These are phyloP conservation scores for Hortaea sp. DNA, from an alignment of 2,329 filamentous ascomycete species.

Conservation along the genomic window DNA sequence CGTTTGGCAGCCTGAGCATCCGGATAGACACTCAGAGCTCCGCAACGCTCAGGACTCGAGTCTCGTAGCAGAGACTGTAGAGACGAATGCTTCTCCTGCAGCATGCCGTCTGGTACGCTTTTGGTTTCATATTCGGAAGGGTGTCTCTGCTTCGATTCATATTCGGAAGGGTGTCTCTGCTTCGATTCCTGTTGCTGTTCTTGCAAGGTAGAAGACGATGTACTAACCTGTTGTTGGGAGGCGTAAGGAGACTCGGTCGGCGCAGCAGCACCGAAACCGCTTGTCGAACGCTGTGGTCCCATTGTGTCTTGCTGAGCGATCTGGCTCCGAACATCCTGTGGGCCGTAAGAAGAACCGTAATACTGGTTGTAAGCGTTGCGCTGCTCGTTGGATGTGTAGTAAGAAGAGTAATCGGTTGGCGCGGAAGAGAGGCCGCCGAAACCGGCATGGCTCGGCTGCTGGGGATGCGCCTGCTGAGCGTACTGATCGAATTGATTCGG, in stretches of 20 bases:
- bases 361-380: constrained; percentile 64
- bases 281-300: constrained; percentile 65
- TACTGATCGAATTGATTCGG: constrained; percentile 38
- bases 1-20: not conserved
- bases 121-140: too few relatives aligned
- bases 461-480: constrained; percentile 45
- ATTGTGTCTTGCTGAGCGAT: constrained; percentile 59
- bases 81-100: not conserved
- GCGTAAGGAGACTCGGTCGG: constrained; percentile 51
- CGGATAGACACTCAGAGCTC: not conserved
- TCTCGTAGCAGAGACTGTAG: not conserved
- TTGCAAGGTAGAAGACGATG: constrained; percentile 1
- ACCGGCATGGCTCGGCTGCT: constrained; percentile 47
- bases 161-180: not conserved
- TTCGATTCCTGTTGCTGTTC: not conserved
- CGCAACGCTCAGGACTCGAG: not conserved
- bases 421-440: constrained; percentile 62
- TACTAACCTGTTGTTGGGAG: constrained; percentile 43
- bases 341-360: constrained; percentile 47
- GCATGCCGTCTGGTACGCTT: too few relatives aligned
- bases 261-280: constrained; percentile 58
- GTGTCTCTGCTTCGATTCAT: not conserved
- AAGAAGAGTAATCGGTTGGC: constrained; percentile 70
- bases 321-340: constrained; percentile 27
- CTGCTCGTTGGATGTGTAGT: constrained; percentile 69